Base-by-base conservation (phyloP, 495 filamentous ascomycete genomes). In the Bryoglossum gracile region DNA sequence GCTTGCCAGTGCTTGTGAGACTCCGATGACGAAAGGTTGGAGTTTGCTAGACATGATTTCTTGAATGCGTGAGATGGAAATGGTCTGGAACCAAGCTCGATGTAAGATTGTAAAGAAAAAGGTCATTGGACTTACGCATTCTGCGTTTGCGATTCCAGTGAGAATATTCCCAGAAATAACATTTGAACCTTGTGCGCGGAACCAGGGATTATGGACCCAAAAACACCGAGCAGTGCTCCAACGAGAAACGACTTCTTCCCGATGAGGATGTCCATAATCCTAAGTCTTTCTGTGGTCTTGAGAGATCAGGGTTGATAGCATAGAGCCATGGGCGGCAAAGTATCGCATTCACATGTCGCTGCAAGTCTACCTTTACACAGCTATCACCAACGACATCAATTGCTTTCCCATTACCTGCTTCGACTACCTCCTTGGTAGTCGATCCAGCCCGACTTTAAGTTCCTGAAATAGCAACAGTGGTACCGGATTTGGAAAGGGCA, bases 401-500 rank as follows among this genome's bases (percentile, higher is more conserved):
- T 3, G 50, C 44, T 26, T 42, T 53, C 8, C 18, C 50, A 3
- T 28, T 36, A 13, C 3, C 26, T 14, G 22, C 25, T 14, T 37
- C 13, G 14, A 1, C 14, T 9, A 52, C 30, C 16, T 53, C 50
- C 24, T 53, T 36, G 3, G 37, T 43, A 14, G 50, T 53, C 30
- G 42, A 18, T 13, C 48, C 38, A 25, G 48, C 50, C 14, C 48
- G 25, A 28, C 14, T 14, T 14, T 42, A 10, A 6, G 50, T 53
- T 43, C 50, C 50, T 4, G 43, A 89, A 63, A 90, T 75, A 25
- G 83, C 74, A 18, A 90, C 80, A 41, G 74, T 79, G 37, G 82
- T 81, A 6, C 83, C 83, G 56, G 81, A 80, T 57, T 74, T 76
- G 53, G 77, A 84, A 35, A 90, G 80, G 63, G 87, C 86, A 11